phyloP scores from a whole-genome alignment of 371 early-diverging fungal species.

The Haplosporangium sp. region DNA sequence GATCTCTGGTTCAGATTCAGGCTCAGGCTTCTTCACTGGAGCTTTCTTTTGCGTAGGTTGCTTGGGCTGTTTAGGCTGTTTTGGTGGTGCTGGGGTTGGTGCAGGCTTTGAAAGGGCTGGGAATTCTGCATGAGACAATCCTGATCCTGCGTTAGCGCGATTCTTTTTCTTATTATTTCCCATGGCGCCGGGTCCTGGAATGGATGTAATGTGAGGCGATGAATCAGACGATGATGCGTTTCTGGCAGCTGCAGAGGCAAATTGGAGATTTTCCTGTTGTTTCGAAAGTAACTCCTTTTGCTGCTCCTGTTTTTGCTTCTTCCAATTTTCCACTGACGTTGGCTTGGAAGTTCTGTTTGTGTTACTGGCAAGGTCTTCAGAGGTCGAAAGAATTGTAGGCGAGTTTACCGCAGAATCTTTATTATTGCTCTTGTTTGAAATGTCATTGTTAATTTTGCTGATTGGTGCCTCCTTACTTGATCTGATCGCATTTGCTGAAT shows the following conservation, averaged over 20 bases:
- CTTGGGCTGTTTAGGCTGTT: constrained; percentile 44
- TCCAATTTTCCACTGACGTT: constrained; percentile 39
- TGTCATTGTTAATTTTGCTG: constrained; percentile 7
- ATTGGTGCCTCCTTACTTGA: neutral
- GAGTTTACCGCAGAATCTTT: neutral
- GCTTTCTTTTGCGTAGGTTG: constrained; percentile 35
- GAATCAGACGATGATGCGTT: constrained; percentile 24
- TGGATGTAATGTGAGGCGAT: constrained; percentile 33
- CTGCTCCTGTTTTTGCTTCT: constrained; percentile 31
- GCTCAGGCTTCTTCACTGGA: constrained; percentile 11
- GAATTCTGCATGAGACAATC: constrained; percentile 49
- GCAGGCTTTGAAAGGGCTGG: constrained; percentile 38
- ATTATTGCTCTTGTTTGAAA: neutral
- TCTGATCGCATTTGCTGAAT: neutral
- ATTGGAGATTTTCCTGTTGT: constrained; percentile 43
- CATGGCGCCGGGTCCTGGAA: constrained; percentile 53
- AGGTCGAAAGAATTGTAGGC: neutral
- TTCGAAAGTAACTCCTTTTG: constrained; percentile 29
- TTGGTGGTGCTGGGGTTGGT: constrained; percentile 14
- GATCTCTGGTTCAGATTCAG: constrained; percentile 4
- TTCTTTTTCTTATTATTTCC: constrained; percentile 40
- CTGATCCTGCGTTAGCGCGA: constrained; percentile 32
- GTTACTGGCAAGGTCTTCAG: neutral
- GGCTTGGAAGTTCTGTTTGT: constrained; percentile 20
- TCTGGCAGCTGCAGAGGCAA: constrained; percentile 37